These are phyloP conservation scores for Paratinospora sagittata DNA, from an alignment of 164 flowering plant species.

Conservation along the genomic window DNA sequence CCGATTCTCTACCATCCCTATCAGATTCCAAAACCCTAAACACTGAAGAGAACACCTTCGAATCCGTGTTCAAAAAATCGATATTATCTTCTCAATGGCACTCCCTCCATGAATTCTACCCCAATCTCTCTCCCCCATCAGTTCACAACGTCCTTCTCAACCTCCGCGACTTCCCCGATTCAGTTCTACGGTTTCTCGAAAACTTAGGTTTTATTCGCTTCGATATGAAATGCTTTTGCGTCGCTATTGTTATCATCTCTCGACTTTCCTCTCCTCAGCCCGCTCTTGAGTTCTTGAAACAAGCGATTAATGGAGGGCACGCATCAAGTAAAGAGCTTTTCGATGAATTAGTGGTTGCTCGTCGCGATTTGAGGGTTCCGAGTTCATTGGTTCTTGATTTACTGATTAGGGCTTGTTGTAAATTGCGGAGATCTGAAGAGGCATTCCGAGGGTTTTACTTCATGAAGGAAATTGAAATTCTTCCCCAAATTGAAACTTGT, in stretches of 20 bases:
- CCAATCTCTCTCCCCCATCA: conserved; percentile 26
- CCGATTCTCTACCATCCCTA: conserved; percentile 7
- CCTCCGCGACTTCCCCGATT: conserved; percentile 40
- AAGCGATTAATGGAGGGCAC: conserved; percentile 15
- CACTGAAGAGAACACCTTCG: background rate
- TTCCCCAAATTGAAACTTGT: conserved; percentile 60
- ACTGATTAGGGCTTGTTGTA: conserved; percentile 49
- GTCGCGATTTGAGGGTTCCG: conserved; percentile 23
- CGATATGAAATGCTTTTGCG: conserved; percentile 36
- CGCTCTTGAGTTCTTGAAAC: conserved; percentile 38
- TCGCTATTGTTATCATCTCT: conserved; percentile 42
- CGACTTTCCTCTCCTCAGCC: conserved; percentile 37
- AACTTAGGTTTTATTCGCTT: conserved; percentile 24
- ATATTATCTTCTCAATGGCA: conserved; percentile 51
- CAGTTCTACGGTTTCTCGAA: conserved; percentile 34
- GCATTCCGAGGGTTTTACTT: conserved; percentile 44
- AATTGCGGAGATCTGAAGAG: conserved; percentile 40
- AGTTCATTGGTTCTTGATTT: conserved; percentile 43
- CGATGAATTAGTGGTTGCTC: conserved; percentile 30
- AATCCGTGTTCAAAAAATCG: conserved; percentile 12
- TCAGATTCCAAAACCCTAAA: background rate
- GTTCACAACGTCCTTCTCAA: conserved; percentile 31
- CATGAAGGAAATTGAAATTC: conserved; percentile 46
- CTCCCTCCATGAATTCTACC: conserved; percentile 39
- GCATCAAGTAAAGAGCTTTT: conserved; percentile 28